Percentiles rank a stretch among this genome's conserved stretches.
Evolutionary conservation across 108 stramenopile species (phyloP).

Genomic region (Skeletonema costatum): DNA sequence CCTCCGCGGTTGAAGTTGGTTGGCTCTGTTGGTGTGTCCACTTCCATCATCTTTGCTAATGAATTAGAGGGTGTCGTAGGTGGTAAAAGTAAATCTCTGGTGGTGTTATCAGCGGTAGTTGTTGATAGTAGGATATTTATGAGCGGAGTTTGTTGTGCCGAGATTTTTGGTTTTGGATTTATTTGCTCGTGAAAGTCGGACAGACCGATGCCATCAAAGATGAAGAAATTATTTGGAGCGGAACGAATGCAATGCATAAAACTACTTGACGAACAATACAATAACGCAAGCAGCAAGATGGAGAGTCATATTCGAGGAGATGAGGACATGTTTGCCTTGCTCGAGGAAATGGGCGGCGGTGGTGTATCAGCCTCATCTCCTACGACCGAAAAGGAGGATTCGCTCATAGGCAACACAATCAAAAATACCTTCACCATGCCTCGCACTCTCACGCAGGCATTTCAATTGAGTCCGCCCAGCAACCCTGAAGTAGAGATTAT

Average conservation of each 20-base stretch:
- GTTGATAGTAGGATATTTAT: no score
- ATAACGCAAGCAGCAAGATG: neutral
- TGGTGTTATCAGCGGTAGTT: no score
- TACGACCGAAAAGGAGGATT: neutral
- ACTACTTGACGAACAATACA: neutral
- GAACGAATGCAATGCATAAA: no score
- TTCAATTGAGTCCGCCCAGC: conserved; percentile 61
- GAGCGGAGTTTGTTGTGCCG: no score
- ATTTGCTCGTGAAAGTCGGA: no score
- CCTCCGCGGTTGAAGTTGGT: conserved; percentile 5
- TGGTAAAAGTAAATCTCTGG: no score
- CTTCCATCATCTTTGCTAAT: neutral
- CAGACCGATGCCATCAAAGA: no score
- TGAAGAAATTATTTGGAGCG: no score
- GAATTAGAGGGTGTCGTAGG: neutral
- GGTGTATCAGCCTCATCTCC: neutral
- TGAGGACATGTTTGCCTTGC: conserved; percentile 44
- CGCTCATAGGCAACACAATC: neutral
- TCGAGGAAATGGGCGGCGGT: conserved; percentile 40
- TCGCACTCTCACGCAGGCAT: conserved; percentile 22
- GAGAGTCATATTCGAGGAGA: conserved; percentile 34
- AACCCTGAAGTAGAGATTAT: conserved; percentile 72
- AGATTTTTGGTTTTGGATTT: no score
- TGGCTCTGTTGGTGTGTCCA: neutral
- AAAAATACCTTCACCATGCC: conserved; percentile 3